These are phyloP conservation scores for Phytopythium kandeliae DNA, from an alignment of 352 stramenopile species.

Conservation along the genomic window DNA sequence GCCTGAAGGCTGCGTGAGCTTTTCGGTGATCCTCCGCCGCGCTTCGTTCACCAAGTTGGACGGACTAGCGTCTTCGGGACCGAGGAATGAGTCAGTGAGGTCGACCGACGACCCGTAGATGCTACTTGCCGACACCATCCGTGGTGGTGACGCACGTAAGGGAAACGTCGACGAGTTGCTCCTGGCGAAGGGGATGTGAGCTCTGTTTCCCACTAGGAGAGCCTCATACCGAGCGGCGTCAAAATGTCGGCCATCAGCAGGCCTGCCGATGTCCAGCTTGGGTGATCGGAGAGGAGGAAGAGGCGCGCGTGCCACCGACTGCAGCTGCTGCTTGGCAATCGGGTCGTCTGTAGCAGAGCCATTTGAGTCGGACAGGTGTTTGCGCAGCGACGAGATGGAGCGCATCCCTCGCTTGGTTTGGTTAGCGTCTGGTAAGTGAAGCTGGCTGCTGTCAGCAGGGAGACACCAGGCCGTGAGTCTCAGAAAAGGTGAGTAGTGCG, in stretches of 20 bases:
- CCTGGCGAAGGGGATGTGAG: neutral
- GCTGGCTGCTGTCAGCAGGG: neutral
- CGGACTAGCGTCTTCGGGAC: neutral
- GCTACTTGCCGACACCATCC: neutral
- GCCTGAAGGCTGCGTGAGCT: neutral
- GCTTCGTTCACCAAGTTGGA: conserved; percentile 5
- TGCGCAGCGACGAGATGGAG: conserved; percentile 4
- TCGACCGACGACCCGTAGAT: neutral
- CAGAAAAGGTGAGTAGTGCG: neutral
- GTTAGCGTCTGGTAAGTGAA: neutral
- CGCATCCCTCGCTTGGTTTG: conserved; percentile 5
- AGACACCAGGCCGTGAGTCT: no score
- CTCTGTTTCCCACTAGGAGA: neutral
- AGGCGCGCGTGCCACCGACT: neutral
- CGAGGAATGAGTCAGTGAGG: neutral
- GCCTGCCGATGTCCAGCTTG: no score
- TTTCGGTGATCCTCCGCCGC: neutral
- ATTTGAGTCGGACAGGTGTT: conserved; percentile 1
- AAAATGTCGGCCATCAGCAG: neutral
- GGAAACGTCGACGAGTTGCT: neutral
- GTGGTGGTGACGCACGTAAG: neutral
- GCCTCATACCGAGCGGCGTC: conserved; percentile 1
- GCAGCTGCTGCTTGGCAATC: neutral
- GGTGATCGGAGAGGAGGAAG: neutral
- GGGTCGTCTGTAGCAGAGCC: neutral